Conservation (phyloP, 1,284 basidiomycete genomes). For the Moniliella sp. region DNA sequence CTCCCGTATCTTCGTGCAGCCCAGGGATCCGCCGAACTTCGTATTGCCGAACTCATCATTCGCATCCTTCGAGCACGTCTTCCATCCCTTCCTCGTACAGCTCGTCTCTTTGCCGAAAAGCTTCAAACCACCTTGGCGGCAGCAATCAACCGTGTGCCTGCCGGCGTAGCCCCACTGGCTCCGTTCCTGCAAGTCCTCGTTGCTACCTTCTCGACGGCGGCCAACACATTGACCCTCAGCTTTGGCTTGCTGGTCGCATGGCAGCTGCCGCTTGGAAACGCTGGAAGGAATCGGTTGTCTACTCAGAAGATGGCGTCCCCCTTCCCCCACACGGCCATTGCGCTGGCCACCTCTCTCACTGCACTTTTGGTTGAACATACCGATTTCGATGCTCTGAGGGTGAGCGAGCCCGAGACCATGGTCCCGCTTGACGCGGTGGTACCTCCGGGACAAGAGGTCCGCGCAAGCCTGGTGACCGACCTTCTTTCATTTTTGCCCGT, state of each 20-base stretch:
- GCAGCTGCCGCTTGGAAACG: too few relatives aligned
- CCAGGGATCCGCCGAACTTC: constrained; percentile 51
- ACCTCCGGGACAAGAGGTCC: too few relatives aligned
- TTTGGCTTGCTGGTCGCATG: constrained; percentile 46
- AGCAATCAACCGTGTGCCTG: constrained; percentile 52
- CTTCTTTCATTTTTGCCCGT: too few relatives aligned
- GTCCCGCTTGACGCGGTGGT: too few relatives aligned
- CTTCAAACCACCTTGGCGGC: constrained; percentile 58
- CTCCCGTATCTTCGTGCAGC: constrained; percentile 68
- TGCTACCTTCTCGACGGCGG: constrained; percentile 69
- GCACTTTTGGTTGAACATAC: too few relatives aligned
- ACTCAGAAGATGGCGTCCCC: too few relatives aligned
- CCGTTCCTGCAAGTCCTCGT: constrained; percentile 53
- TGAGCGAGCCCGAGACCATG: too few relatives aligned
- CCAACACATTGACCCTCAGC: constrained; percentile 65
- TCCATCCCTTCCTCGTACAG: constrained; percentile 48
- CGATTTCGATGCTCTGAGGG: too few relatives aligned
- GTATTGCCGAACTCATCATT: constrained; percentile 36
- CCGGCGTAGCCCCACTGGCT: constrained; percentile 6
- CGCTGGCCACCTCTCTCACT: too few relatives aligned
- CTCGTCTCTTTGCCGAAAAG: constrained; percentile 50
- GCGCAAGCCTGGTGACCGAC: too few relatives aligned
- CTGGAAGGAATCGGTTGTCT: too few relatives aligned
- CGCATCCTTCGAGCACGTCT: constrained; percentile 67
- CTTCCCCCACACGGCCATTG: too few relatives aligned